Evolutionary conservation across 805 yeast genomes (phyloP).

Genomic region (Candida arabinofermentans): DNA sequence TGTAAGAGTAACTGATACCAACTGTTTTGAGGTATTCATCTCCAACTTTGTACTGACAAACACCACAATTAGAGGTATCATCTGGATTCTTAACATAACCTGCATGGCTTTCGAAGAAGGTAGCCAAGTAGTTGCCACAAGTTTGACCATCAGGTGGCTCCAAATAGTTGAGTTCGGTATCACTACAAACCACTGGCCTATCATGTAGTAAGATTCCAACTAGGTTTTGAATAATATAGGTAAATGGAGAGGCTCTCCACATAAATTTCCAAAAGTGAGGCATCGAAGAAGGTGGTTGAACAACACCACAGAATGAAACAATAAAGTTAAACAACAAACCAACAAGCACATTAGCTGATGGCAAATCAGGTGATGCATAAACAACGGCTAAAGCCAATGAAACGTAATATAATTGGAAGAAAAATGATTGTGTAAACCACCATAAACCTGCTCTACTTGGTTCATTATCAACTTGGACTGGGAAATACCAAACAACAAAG

Average conservation of each 20-base stretch:
- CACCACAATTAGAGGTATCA: slow-evolving; percentile 44
- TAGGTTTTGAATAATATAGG: slow-evolving; percentile 56
- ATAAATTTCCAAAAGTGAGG: slow-evolving; percentile 83
- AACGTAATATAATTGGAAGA: slow-evolving; percentile 41
- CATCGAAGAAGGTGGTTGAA: slow-evolving; percentile 52
- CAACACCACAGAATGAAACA: slow-evolving; percentile 64
- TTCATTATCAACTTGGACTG: slow-evolving; percentile 28
- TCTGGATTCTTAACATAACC: slow-evolving; percentile 58
- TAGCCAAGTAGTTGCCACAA: slow-evolving; percentile 50
- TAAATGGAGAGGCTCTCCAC: slow-evolving; percentile 68
- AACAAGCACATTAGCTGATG: slow-evolving; percentile 56
- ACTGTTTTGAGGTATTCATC: slow-evolving; percentile 42
- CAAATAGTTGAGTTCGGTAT: slow-evolving; percentile 43
- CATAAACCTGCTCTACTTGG: slow-evolving; percentile 43
- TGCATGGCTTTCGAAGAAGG: slow-evolving; percentile 31
- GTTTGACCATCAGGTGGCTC: slow-evolving; percentile 56
- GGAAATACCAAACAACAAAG: slow-evolving; percentile 34
- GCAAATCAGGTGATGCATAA: slow-evolving; percentile 57
- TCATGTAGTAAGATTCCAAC: slow-evolving; percentile 46
- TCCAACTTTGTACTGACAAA: slow-evolving; percentile 41
- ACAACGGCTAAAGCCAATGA: slow-evolving; percentile 50
- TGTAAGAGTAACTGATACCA: slow-evolving; percentile 36
- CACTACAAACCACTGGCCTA: slow-evolving; percentile 44
- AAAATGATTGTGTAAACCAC: slow-evolving; percentile 29
- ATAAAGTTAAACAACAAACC: slow-evolving; percentile 52